Conservation (phyloP, 2,329 filamentous ascomycete species). For the Ophiognomonia clavigignenti-juglandacearum region DNA sequence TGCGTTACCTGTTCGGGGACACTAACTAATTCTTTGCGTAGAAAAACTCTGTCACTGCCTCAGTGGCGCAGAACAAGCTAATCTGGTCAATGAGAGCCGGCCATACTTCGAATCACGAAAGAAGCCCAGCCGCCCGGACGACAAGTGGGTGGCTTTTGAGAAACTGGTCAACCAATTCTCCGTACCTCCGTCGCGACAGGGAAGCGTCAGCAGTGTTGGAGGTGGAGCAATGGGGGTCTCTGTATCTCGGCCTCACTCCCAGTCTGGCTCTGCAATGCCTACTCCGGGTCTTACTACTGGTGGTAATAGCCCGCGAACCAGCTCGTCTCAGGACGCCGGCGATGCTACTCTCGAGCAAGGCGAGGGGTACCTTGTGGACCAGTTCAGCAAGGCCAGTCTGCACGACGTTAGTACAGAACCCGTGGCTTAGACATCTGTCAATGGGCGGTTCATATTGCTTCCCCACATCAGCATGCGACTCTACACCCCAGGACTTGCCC, state of each 20-base stretch:
- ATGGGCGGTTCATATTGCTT: background rate
- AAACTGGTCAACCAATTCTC: conserved; percentile 38
- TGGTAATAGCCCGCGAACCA: conserved; percentile 65
- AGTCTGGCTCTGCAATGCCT: conserved; percentile 50
- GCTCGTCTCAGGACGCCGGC: conserved; percentile 59
- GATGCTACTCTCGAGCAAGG: conserved; percentile 45
- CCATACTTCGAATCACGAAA: conserved; percentile 58
- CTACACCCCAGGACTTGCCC: too few relatives aligned
- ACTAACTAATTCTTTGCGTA: conserved; percentile 34
- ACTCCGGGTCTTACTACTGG: conserved; percentile 65
- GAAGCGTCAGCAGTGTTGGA: conserved; percentile 14
- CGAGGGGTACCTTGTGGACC: conserved; percentile 19
- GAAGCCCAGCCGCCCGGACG: conserved; percentile 52
- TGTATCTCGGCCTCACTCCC: conserved; percentile 32
- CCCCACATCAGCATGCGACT: too few relatives aligned
- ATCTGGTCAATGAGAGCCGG: conserved; percentile 59
- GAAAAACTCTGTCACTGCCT: conserved; percentile 73
- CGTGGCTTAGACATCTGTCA: background rate
- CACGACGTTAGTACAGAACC: background rate
- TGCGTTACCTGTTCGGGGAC: background rate
- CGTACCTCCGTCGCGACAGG: conserved; percentile 24
- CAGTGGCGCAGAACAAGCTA: conserved; percentile 52
- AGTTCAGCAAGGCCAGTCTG: conserved; percentile 18
- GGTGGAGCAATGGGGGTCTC: conserved; percentile 17
- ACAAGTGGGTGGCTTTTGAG: conserved; percentile 60